These are phyloP conservation scores for Ganoderma leucocontextum DNA, from an alignment of 1,284 basidiomycete genomes.

Conservation along the genomic window DNA sequence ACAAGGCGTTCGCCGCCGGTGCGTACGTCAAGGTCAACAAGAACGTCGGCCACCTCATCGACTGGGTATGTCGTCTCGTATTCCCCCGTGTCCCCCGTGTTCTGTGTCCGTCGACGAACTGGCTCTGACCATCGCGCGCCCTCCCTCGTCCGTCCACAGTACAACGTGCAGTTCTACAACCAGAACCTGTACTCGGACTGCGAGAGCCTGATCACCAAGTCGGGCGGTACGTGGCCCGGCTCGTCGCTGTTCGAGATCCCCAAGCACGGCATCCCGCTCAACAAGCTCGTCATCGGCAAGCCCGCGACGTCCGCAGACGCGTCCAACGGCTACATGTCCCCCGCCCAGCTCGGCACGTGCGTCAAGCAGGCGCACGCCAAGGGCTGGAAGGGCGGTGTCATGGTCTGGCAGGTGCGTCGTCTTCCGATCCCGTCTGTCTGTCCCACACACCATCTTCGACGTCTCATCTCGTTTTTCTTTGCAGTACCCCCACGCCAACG, in stretches of 20 bases:
- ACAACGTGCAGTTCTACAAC: conserved; percentile 67
- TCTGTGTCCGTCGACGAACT: neutral
- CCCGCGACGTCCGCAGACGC: conserved; percentile 52
- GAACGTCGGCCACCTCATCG: conserved; percentile 56
- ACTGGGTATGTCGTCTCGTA: conserved; percentile 45
- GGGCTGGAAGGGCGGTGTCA: conserved; percentile 59
- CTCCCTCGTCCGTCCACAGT: conserved; percentile 36
- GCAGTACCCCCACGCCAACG: conserved; percentile 24
- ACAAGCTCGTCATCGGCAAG: conserved; percentile 67
- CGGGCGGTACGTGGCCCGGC: conserved; percentile 7
- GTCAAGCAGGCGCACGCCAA: conserved; percentile 57
- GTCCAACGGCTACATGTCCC: conserved; percentile 62
- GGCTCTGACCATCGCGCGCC: neutral
- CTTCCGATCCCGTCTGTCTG: too few species aligned
- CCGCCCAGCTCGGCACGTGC: conserved; percentile 62
- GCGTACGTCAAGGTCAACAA: conserved; percentile 66
- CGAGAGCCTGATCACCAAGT: conserved; percentile 54
- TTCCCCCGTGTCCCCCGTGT: too few species aligned
- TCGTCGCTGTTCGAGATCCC: conserved; percentile 65
- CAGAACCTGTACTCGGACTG: conserved; percentile 58
- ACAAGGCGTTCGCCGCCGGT: conserved; percentile 56
- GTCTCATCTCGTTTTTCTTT: too few species aligned
- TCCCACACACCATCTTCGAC: too few species aligned
- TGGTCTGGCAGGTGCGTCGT: conserved; percentile 23
- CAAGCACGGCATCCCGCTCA: conserved; percentile 56